Evolutionary conservation across 2,329 filamentous ascomycete genomes (phyloP).

Genomic region (Colletotrichum camelliae): DNA sequence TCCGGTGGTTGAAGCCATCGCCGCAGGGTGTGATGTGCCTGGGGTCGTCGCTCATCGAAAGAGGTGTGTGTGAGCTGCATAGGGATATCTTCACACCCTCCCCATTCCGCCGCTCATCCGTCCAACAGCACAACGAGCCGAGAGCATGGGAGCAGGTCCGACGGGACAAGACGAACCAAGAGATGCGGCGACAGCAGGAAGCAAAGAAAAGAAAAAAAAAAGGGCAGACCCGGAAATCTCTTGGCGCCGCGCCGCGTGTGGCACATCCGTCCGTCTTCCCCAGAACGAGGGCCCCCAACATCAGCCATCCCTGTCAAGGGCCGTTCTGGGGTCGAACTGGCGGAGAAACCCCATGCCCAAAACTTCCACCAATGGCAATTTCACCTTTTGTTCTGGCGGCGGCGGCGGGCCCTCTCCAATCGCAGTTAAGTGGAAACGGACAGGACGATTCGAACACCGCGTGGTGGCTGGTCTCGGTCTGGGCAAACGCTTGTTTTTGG

Average conservation of each 20-base stretch:
- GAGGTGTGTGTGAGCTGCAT: background rate
- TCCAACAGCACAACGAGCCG: background rate
- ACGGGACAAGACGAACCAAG: slow-evolving; percentile 14
- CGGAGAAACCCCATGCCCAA: slow-evolving; percentile 13
- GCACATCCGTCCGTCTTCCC: background rate
- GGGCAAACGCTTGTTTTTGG: slow-evolving; percentile 21
- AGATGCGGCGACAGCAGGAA: slow-evolving; percentile 5
- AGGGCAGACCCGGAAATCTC: background rate
- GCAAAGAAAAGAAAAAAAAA: background rate
- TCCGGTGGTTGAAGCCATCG: background rate
- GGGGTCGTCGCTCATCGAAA: background rate
- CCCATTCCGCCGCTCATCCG: background rate
- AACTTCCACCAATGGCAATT: slow-evolving; percentile 18
- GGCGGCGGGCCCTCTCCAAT: background rate
- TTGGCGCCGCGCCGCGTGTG: slow-evolving; percentile 11
- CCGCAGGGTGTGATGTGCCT: background rate
- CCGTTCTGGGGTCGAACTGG: background rate
- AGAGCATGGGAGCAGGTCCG: background rate
- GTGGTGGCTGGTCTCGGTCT: slow-evolving; percentile 15
- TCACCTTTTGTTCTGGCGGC: background rate
- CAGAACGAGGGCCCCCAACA: background rate
- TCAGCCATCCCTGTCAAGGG: background rate
- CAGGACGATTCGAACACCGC: background rate
- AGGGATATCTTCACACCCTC: background rate
- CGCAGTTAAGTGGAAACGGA: background rate